A percentile compares a stretch with the other conserved stretches of the same genome.
phyloP scores from a whole-genome alignment of 345 rosid species.

The Gynandropsis gynandra region DNA sequence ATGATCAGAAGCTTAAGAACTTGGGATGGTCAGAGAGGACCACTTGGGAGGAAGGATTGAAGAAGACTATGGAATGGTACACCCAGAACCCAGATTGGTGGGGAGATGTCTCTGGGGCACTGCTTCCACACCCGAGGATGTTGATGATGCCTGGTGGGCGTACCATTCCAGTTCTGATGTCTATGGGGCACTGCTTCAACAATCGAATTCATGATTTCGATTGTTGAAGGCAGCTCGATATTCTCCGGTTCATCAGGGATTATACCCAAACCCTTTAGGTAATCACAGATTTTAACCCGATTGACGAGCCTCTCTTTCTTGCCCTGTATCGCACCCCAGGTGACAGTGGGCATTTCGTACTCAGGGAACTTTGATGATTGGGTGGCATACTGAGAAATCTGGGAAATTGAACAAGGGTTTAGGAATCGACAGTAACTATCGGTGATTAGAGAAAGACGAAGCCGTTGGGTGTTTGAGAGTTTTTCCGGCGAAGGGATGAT shows the following conservation, averaged over 20 bases:
- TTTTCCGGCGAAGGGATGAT: conserved; percentile 83
- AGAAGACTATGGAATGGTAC: no score
- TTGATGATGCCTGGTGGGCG: conserved; percentile 75
- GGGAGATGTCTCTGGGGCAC: conserved; percentile 67
- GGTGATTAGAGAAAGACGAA: conserved; percentile 40
- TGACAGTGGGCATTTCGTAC: conserved; percentile 84
- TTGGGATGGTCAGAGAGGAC: no score
- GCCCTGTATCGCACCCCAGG: conserved; percentile 91
- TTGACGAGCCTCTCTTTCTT: conserved; percentile 76
- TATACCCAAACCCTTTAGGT: conserved; percentile 68
- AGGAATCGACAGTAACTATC: not conserved
- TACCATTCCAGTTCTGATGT: no score
- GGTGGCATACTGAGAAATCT: not conserved
- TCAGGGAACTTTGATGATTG: conserved; percentile 54
- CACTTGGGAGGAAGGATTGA: no score
- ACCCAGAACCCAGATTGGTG: no score
- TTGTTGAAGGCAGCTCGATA: conserved; percentile 78
- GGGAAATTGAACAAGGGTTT: conserved; percentile 19
- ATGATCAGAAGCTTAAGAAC: no score
- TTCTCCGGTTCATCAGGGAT: conserved; percentile 77
- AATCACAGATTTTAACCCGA: conserved; percentile 88
- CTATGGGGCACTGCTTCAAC: no score
- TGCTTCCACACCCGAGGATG: conserved; percentile 76
- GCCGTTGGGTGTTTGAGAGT: conserved; percentile 70
- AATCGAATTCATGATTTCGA: conserved; percentile 94